Evolutionary conservation across 345 rosid genomes (phyloP).

Genomic region (Sisymbrium irio): DNA sequence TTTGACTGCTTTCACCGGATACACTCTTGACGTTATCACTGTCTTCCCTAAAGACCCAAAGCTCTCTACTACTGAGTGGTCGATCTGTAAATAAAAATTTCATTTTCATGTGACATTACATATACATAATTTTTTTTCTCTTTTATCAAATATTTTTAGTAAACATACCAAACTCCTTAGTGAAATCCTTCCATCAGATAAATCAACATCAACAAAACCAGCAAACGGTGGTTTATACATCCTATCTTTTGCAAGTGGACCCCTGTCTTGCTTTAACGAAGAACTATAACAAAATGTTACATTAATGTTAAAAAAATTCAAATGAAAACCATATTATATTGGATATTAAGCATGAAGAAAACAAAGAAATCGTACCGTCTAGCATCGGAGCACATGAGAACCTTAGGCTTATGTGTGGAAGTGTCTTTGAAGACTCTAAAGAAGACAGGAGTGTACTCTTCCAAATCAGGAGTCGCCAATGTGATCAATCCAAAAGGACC

Average conservation of each 20-base stretch:
- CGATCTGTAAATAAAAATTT: slow-evolving; percentile 41
- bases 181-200: slow-evolving; percentile 53
- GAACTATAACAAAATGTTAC: slow-evolving; percentile 39
- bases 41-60: slow-evolving; percentile 72
- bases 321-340: background rate
- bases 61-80: slow-evolving; percentile 74
- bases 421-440: slow-evolving; percentile 62
- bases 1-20: slow-evolving; percentile 55
- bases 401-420: slow-evolving; percentile 36
- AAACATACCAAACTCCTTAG: slow-evolving; percentile 67
- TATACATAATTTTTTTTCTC: background rate
- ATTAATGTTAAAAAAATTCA: background rate
- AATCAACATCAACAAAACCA: slow-evolving; percentile 70
- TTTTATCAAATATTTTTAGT: background rate
- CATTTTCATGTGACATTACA: background rate
- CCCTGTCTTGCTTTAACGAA: slow-evolving; percentile 31
- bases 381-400: slow-evolving; percentile 85
- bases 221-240: slow-evolving; percentile 71
- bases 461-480: slow-evolving; percentile 57
- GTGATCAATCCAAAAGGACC: slow-evolving; percentile 92
- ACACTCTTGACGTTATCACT: slow-evolving; percentile 69
- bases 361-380: slow-evolving; percentile 42
- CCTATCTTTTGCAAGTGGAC: background rate
- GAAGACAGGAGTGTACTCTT: slow-evolving; percentile 78
- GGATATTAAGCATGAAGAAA: background rate